phyloP scores from a whole-genome alignment of 208 protist genomes.

The Leishmania tarentolae region DNA sequence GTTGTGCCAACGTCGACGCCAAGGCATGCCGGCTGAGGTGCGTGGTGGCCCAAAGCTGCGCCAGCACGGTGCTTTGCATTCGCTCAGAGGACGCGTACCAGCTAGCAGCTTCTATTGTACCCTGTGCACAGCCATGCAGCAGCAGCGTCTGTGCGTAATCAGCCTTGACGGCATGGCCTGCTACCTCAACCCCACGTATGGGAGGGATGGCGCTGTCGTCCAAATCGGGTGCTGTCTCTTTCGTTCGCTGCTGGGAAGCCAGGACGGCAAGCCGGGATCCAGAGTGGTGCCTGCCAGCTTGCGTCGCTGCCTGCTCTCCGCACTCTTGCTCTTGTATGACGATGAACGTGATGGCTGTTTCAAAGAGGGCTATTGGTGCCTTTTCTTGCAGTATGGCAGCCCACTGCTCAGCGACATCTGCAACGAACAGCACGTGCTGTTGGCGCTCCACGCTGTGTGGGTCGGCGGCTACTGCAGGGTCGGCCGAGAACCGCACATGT shows the following conservation, averaged over 20 bases:
- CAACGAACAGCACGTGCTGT: constrained; percentile 48
- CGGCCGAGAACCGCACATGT: constrained; percentile 46
- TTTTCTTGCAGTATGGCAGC: constrained; percentile 27
- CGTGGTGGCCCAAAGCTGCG: constrained; percentile 39
- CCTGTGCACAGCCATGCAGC: constrained; percentile 60
- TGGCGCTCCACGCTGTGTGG: constrained; percentile 54
- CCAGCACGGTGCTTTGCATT: constrained; percentile 43
- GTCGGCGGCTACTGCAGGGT: constrained; percentile 54
- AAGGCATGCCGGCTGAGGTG: constrained; percentile 25
- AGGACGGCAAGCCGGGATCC: constrained; percentile 43
- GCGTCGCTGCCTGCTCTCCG: constrained; percentile 26
- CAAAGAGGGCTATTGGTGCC: constrained; percentile 58
- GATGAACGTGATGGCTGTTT: constrained; percentile 66
- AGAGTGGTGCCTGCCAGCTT: constrained; percentile 18
- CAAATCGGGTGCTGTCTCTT: background rate
- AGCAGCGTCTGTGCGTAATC: constrained; percentile 68
- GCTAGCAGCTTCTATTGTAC: constrained; percentile 51
- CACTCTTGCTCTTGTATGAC: constrained; percentile 49
- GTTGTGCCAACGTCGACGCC: constrained; percentile 14
- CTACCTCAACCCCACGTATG: constrained; percentile 15
- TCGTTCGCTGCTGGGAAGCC: constrained; percentile 30
- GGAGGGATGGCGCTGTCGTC: constrained; percentile 14
- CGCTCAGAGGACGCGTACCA: constrained; percentile 30
- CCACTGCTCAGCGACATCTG: constrained; percentile 57
- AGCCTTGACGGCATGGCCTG: constrained; percentile 24